Evolutionary conservation across 768 basidiomycete species (phyloP), one percentile per base, ranked within the genome.

Genomic region (Daedaleopsis sinensis): DNA sequence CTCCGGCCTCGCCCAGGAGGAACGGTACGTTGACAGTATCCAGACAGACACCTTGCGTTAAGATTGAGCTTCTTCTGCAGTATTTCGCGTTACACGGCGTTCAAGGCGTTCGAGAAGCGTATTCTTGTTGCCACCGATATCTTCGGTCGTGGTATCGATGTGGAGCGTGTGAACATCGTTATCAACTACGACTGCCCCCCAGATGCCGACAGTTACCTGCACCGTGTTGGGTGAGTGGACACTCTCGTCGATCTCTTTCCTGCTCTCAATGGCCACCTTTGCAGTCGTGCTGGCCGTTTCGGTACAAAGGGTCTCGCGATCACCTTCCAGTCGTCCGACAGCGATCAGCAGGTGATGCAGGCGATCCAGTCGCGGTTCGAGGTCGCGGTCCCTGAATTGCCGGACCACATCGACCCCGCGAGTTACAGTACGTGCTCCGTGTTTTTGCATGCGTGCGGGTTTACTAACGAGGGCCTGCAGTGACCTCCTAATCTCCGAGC

Each of bases 61-160:
- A 32, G 21, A 71, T 42, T 57, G 39, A 18, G 39, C 39, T 42
- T 44, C 37, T 52, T 52, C 7, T 50, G 19, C 66, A 96, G 95
- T 59, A 98, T 99, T 74, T 84, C 84, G 59, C 92, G 96, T 16
- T 99, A 98, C 79, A 92, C 93, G 27, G 94, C 96, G 39, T 99
- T 99, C 85, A 99, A 99, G 78, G 93, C 93, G 18, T 99, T 99
- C 67, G 97, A 99, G 81, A 99, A 98, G 79, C 94, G 97, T 66
- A 98, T 99, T 66, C 84, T 99, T 19, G 97, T 99, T 44, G 96
- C 96, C 19, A 99, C 97, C 19, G 97, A 99, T 74, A 98, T 99
- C 67, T 99, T 99, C 63, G 97, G 97, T 62, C 93, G 97, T 75
- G 97, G 96, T 66, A 99, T 99, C 66, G 97, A 99, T 79, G 96